A percentile compares a stretch with the other conserved stretches of the same genome.
Evolutionary conservation across 1,139 yeast genomes (phyloP).

Genomic region (Pichia sp.): DNA sequence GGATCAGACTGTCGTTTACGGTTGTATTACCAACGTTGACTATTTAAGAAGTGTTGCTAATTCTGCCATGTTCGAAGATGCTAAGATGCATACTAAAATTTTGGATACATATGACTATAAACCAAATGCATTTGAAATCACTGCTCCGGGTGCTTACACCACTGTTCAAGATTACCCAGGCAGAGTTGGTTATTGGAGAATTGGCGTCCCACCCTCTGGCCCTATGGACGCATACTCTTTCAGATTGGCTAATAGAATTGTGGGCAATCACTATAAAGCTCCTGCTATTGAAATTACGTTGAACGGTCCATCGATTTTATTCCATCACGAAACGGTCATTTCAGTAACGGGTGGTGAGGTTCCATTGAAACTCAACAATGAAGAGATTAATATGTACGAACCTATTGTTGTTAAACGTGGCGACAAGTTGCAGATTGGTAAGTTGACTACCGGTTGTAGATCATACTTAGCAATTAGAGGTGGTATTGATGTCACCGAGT

Average conservation of each 20-base stretch:
- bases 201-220: conserved; percentile 98
- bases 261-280: conserved; percentile 74
- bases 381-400: conserved; percentile 52
- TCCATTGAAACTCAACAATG: conserved; percentile 62
- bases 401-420: conserved; percentile 72
- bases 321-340: conserved; percentile 74
- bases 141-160: conserved; percentile 88
- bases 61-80: conserved; percentile 77
- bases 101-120: conserved; percentile 76
- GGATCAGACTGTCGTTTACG: conserved; percentile 80
- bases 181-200: conserved; percentile 80
- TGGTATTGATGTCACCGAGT: conserved; percentile 90
- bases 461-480: conserved; percentile 87
- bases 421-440: conserved; percentile 75
- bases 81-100: conserved; percentile 80
- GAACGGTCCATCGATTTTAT: conserved; percentile 77
- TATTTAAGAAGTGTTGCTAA: conserved; percentile 81
- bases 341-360: conserved; percentile 84
- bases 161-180: conserved; percentile 97
- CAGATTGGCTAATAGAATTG: conserved; percentile 82
- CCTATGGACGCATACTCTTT: conserved; percentile 95
- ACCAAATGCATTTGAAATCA: conserved; percentile 79
- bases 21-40: conserved; percentile 86
- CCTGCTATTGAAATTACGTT: conserved; percentile 91
- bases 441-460: conserved; percentile 77